Conservation (phyloP, 176 grass and related monocot genomes). For the Raddia guianensis region DNA sequence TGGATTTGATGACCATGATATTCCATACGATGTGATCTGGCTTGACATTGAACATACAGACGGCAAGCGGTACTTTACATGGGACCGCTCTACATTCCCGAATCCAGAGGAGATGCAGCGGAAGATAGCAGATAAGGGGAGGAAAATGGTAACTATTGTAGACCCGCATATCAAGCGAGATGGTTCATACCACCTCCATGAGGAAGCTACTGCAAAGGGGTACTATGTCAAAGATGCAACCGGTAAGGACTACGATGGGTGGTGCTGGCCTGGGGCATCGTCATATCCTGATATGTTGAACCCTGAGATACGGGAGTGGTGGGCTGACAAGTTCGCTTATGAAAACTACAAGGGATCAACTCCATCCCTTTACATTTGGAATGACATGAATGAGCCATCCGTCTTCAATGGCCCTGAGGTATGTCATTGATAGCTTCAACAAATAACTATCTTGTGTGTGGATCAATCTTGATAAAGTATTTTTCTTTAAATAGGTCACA, state of each 20-base stretch:
- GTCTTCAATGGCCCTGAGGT: slow-evolving; percentile 99
- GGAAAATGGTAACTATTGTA: slow-evolving; percentile 93
- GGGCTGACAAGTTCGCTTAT: slow-evolving; percentile 82
- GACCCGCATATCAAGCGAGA: slow-evolving; percentile 96
- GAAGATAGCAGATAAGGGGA: slow-evolving; percentile 75
- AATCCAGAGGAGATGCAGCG: slow-evolving; percentile 81
- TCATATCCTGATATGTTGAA: slow-evolving; percentile 92
- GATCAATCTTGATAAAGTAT: slow-evolving; percentile 26
- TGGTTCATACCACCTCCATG: slow-evolving; percentile 61
- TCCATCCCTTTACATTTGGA: slow-evolving; percentile 85
- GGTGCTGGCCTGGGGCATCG: slow-evolving; percentile 95
- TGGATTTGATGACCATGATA: slow-evolving; percentile 85
- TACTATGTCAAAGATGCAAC: slow-evolving; percentile 91
- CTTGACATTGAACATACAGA: slow-evolving; percentile 96
- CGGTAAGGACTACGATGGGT: slow-evolving; percentile 80
- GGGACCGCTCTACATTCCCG: slow-evolving; percentile 77
- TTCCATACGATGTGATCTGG: slow-evolving; percentile 97
- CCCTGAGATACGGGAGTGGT: slow-evolving; percentile 92
- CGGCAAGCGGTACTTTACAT: slow-evolving; percentile 93
- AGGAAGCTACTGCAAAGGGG: slow-evolving; percentile 85
- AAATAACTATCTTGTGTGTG: background rate
- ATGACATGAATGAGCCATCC: slow-evolving; percentile 98
- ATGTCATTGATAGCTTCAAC: slow-evolving; percentile 6
- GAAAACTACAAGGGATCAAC: slow-evolving; percentile 89
- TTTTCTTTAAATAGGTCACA: slow-evolving; percentile 58